Percentiles rank a stretch among this genome's conserved stretches.
These are phyloP conservation scores for Scheffersomyces spartinae DNA, from an alignment of 805 yeast species.

Conservation along the genomic window DNA sequence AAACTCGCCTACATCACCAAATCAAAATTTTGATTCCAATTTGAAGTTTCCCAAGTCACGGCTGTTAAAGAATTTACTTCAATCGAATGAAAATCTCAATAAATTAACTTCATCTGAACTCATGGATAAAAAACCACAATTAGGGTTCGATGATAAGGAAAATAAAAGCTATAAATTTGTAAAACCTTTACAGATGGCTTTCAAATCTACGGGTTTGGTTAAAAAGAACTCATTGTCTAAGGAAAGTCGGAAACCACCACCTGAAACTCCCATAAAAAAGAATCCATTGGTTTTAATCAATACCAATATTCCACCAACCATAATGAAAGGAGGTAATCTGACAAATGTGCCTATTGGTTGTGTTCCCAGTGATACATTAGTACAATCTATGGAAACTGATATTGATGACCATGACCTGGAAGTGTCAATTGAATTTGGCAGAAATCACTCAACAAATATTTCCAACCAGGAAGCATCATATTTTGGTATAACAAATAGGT, in stretches of 20 bases:
- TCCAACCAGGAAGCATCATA: slow-evolving; percentile 9
- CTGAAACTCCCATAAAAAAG: slow-evolving; percentile 33
- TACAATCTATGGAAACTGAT: too few species aligned
- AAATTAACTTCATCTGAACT: slow-evolving; percentile 1
- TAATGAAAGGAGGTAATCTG: background rate
- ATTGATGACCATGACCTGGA: slow-evolving; percentile 11
- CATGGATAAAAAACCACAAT: background rate
- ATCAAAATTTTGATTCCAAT: slow-evolving; percentile 29
- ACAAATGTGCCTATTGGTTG: too few species aligned
- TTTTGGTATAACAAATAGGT: too few species aligned
- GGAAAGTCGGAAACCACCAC: slow-evolving; percentile 20
- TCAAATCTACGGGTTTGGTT: slow-evolving; percentile 62
- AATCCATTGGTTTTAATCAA: slow-evolving; percentile 27
- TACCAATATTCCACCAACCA: slow-evolving; percentile 5
- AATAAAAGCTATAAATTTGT: slow-evolving; percentile 45
- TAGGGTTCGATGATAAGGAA: slow-evolving; percentile 30
- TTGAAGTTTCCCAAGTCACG: slow-evolving; percentile 13
- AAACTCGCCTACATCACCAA: background rate
- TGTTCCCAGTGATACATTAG: too few species aligned
- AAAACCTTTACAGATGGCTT: slow-evolving; percentile 79
- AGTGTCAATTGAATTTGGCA: slow-evolving; percentile 28
- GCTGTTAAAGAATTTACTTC: too few species aligned
- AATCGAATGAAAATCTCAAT: too few species aligned
- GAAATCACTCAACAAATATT: slow-evolving; percentile 11
- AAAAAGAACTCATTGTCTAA: slow-evolving; percentile 29